Evolutionary conservation across 805 yeast species (phyloP).

Genomic region (Wickerhamiella shivajii): DNA sequence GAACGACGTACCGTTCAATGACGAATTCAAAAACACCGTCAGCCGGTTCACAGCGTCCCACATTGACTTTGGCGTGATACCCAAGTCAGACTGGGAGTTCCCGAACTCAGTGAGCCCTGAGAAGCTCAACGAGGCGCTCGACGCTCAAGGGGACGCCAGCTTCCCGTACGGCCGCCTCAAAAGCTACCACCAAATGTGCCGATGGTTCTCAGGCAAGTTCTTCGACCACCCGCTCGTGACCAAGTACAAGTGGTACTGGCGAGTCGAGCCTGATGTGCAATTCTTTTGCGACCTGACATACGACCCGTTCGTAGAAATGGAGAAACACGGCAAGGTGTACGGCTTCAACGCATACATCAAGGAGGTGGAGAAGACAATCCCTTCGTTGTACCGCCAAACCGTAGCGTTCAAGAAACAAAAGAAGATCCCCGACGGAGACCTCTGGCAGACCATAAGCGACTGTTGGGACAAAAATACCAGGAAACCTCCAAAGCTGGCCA

Average conservation of each 20-base stretch:
- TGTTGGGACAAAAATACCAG: slow-evolving; percentile 11
- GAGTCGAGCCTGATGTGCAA: slow-evolving; percentile 87
- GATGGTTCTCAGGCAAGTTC: slow-evolving; percentile 77
- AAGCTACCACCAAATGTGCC: slow-evolving; percentile 88
- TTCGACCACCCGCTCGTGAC: slow-evolving; percentile 62
- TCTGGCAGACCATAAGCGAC: slow-evolving; percentile 18
- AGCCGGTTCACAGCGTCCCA: slow-evolving; percentile 38
- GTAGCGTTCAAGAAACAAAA: slow-evolving; percentile 35
- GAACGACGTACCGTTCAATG: slow-evolving; percentile 62
- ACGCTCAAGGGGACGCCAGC: slow-evolving; percentile 66
- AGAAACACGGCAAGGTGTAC: slow-evolving; percentile 48
- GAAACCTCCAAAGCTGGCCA: slow-evolving; percentile 1
- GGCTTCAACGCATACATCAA: slow-evolving; percentile 72
- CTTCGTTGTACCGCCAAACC: slow-evolving; percentile 64
- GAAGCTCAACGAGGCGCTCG: slow-evolving; percentile 41
- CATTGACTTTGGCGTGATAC: slow-evolving; percentile 60
- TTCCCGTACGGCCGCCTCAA: slow-evolving; percentile 72
- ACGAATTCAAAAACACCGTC: slow-evolving; percentile 45
- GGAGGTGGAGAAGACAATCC: slow-evolving; percentile 71
- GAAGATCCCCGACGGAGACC: slow-evolving; percentile 27
- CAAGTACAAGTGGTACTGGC: slow-evolving; percentile 83
- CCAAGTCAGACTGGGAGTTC: slow-evolving; percentile 54
- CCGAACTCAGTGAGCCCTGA: slow-evolving; percentile 32
- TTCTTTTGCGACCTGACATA: slow-evolving; percentile 83
- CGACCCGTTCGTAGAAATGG: slow-evolving; percentile 83